Conservation (phyloP, 257 asterid species). For the Petunia secreta region DNA sequence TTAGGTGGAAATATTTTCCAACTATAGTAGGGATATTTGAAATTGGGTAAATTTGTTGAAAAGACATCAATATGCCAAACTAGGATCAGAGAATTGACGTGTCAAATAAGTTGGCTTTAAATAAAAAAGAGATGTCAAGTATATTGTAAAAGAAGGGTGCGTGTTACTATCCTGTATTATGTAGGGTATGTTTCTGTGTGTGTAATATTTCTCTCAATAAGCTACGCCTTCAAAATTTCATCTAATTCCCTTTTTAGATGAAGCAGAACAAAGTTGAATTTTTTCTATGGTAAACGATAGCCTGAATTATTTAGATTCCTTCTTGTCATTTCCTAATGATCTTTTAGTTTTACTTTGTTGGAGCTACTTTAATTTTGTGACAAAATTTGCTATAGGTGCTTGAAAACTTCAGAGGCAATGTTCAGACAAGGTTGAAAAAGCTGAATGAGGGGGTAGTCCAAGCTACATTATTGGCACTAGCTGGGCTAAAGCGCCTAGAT, state of each 20-base stretch:
- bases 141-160: not conserved
- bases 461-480: constrained; percentile 87
- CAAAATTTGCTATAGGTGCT: constrained; percentile 53
- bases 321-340: not conserved
- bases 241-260: not conserved
- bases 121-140: not conserved
- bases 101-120: not conserved
- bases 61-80: not conserved
- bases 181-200: not conserved
- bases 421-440: constrained; percentile 82
- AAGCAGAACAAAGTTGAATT: not conserved
- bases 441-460: constrained; percentile 89
- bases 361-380: not conserved
- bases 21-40: not conserved
- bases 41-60: not conserved
- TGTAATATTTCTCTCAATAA: not conserved
- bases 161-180: not conserved
- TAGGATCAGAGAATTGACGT: not conserved
- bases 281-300: not conserved
- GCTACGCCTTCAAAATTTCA: not conserved
- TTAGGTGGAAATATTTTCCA: not conserved
- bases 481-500: constrained; percentile 84
- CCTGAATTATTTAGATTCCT: not conserved
- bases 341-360: not conserved
- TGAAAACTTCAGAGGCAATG: constrained; percentile 94